These are phyloP conservation scores for Globisporangium uncinulatum DNA, from an alignment of 352 stramenopile genomes.

Conservation along the genomic window DNA sequence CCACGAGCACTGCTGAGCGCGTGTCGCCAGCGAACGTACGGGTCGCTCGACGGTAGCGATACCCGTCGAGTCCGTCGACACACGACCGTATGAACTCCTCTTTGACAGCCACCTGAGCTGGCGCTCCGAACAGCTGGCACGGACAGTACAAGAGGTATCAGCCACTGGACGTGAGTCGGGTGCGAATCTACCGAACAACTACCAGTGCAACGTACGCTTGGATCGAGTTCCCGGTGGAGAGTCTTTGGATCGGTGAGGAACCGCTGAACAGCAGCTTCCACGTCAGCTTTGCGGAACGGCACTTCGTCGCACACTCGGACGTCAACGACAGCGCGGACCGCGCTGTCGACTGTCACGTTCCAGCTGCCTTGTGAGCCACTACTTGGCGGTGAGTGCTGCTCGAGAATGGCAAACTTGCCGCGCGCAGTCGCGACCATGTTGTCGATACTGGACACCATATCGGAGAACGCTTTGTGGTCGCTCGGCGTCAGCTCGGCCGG, in stretches of 20 bases:
- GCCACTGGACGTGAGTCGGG: neutral
- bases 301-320: neutral
- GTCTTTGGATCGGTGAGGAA: neutral
- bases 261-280: neutral
- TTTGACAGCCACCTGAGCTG: neutral
- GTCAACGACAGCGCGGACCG: neutral
- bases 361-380: neutral
- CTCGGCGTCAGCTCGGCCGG: neutral
- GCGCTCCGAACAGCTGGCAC: neutral
- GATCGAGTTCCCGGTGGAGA: neutral
- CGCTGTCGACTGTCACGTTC: neutral
- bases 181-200: neutral
- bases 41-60: neutral
- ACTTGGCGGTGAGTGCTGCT: neutral
- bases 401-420: neutral
- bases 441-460: neutral
- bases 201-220: neutral
- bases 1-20: neutral
- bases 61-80: neutral
- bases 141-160: neutral
- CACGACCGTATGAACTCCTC: neutral
- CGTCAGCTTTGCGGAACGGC: neutral
- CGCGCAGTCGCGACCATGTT: neutral
- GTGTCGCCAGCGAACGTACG: neutral
- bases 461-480: neutral